These are phyloP conservation scores for Trypanosoma congolense DNA, from an alignment of 208 protist species.

Conservation along the genomic window DNA sequence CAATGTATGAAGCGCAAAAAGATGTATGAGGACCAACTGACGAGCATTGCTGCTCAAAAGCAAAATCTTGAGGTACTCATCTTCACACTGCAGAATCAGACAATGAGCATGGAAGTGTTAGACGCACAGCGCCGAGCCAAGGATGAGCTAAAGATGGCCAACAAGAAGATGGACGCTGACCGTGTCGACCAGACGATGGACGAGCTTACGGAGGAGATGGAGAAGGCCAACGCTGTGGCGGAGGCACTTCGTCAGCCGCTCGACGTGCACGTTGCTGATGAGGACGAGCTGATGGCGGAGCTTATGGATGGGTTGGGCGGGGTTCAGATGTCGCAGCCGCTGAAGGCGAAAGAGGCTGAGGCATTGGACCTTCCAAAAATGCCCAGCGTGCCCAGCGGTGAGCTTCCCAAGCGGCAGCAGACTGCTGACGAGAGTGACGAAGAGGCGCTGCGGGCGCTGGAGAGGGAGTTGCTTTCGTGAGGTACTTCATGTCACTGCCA, in stretches of 20 bases:
- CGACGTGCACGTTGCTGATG: conserved; percentile 68
- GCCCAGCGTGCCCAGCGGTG: conserved; percentile 24
- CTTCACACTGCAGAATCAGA: conserved; percentile 84
- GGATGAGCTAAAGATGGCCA: conserved; percentile 66
- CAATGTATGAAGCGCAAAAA: conserved; percentile 92
- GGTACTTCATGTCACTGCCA: conserved; percentile 5
- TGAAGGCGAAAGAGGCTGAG: conserved; percentile 21
- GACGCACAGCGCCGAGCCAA: conserved; percentile 69
- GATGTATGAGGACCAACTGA: conserved; percentile 80
- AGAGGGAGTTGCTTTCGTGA: conserved; percentile 57
- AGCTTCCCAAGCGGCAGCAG: conserved; percentile 24
- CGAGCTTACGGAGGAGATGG: conserved; percentile 85
- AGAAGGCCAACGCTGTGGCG: conserved; percentile 84
- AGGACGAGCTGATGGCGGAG: conserved; percentile 82
- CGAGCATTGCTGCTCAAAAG: conserved; percentile 51
- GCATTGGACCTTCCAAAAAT: conserved; percentile 22
- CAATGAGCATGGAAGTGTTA: conserved; percentile 81
- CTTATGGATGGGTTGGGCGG: conserved; percentile 67
- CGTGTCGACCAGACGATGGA: conserved; percentile 89
- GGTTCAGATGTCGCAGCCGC: conserved; percentile 11
- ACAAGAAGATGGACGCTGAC: conserved; percentile 85
- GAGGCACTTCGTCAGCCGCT: conserved; percentile 81
- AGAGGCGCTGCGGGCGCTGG: conserved; percentile 59
- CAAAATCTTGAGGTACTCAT: conserved; percentile 84
- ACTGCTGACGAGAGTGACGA: conserved; percentile 62